These are phyloP conservation scores for Cladosporium colombiae DNA, from an alignment of 2,329 filamentous ascomycete species.

Conservation along the genomic window DNA sequence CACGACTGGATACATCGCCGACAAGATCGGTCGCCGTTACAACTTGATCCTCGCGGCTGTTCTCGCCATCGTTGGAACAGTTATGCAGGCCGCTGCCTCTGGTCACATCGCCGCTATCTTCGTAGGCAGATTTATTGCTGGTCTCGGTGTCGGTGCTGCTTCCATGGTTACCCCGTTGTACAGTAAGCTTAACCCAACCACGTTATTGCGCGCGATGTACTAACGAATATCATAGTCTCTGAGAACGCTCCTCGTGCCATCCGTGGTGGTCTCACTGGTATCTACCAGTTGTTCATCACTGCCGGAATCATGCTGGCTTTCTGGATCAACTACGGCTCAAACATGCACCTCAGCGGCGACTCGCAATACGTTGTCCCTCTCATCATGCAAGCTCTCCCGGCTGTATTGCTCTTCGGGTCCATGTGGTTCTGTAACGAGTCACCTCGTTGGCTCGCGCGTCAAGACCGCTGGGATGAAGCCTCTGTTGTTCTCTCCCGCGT, in stretches of 20 bases:
- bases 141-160: constrained; percentile 41
- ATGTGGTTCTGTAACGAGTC: constrained; percentile 57
- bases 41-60: constrained; percentile 59
- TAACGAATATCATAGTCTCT: constrained; percentile 54
- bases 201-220: constrained; percentile 29
- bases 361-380: constrained; percentile 58
- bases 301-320: constrained; percentile 55
- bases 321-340: constrained; percentile 57
- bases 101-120: constrained; percentile 65
- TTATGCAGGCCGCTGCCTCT: constrained; percentile 64
- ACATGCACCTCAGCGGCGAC: constrained; percentile 49
- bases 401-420: constrained; percentile 59
- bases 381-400: constrained; percentile 65
- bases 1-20: constrained; percentile 56
- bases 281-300: constrained; percentile 62
- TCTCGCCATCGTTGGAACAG: constrained; percentile 61
- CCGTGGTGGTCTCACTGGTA: constrained; percentile 60
- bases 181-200: constrained; percentile 29
- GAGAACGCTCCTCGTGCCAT: constrained; percentile 46
- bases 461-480: constrained; percentile 68
- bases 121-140: constrained; percentile 62
- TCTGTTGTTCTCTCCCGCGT: constrained; percentile 57
- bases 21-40: constrained; percentile 57
- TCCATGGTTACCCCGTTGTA: constrained; percentile 62
- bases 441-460: constrained; percentile 67